phyloP scores from a whole-genome alignment of 2,329 filamentous ascomycete species.

The Ophiostoma piceae region DNA sequence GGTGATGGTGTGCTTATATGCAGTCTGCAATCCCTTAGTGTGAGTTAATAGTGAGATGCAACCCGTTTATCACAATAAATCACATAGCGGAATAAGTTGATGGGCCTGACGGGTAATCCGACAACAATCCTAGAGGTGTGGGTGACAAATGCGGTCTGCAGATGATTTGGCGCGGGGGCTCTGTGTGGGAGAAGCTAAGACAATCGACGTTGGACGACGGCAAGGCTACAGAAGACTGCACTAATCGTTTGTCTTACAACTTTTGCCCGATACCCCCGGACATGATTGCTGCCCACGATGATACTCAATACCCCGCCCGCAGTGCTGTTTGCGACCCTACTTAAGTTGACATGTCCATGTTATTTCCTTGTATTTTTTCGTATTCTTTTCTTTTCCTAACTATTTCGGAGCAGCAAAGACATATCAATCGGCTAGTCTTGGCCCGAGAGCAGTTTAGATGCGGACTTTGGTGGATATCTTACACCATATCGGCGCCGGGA shows the following conservation, averaged over 20 bases:
- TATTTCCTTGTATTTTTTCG: not conserved
- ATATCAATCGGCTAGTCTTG: not conserved
- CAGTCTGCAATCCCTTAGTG: not conserved
- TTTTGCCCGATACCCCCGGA: not conserved
- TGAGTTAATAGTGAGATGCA: not conserved
- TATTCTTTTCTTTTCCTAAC: not conserved
- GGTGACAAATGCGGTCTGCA: slow-evolving; percentile 3
- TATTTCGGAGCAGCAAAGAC: not conserved
- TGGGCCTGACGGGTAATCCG: not conserved
- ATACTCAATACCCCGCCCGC: not conserved
- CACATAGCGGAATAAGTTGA: not conserved
- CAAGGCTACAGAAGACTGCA: not conserved
- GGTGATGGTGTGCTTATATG: not conserved
- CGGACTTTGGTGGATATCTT: not conserved
- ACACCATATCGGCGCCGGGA: not conserved
- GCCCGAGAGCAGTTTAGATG: not conserved
- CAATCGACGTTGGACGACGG: not conserved
- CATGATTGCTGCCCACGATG: not conserved
- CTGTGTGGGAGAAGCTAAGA: not conserved
- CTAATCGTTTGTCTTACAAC: not conserved
- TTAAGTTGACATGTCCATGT: not conserved
- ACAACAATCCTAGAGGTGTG: not conserved
- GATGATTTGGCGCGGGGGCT: not conserved
- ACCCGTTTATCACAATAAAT: not conserved
- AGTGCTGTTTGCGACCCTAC: not conserved